Percentiles rank a stretch among this genome's conserved stretches.
Conservation (phyloP, 371 early-diverging fungal species). For the Lichtheimia hyalospora region DNA sequence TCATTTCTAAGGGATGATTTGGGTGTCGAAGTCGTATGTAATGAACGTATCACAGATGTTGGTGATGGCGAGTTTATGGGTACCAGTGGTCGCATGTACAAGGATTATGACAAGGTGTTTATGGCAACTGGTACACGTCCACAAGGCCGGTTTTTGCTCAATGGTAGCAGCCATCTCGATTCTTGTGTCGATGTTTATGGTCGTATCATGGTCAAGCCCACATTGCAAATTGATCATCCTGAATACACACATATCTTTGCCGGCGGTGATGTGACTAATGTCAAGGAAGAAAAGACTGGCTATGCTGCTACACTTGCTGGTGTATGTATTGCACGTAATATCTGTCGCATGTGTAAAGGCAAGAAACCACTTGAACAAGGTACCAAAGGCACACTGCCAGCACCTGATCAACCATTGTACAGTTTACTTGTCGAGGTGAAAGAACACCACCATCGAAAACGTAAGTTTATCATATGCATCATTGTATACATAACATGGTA, state of each 20-base stretch:
- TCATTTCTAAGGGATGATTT: slow-evolving; percentile 44
- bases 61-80: slow-evolving; percentile 22
- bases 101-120: slow-evolving; percentile 35
- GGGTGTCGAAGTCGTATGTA: slow-evolving; percentile 61
- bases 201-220: slow-evolving; percentile 54
- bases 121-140: slow-evolving; percentile 43
- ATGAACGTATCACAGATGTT: slow-evolving; percentile 50
- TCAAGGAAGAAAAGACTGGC: slow-evolving; percentile 61
- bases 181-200: slow-evolving; percentile 33
- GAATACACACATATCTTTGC: slow-evolving; percentile 62
- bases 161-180: slow-evolving; percentile 13
- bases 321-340: slow-evolving; percentile 50
- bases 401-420: slow-evolving; percentile 33
- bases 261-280: slow-evolving; percentile 67
- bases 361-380: slow-evolving; percentile 43
- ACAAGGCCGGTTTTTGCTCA: slow-evolving; percentile 27
- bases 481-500: not conserved
- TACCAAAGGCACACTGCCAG: slow-evolving; percentile 32
- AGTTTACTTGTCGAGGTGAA: slow-evolving; percentile 15
- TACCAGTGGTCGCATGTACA: slow-evolving; percentile 2
- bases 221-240: slow-evolving; percentile 61
- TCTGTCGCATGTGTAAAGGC: slow-evolving; percentile 45
- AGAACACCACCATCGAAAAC: slow-evolving; percentile 31
- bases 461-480: not conserved
- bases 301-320: slow-evolving; percentile 59